Conservation (phyloP, 768 basidiomycete genomes). For the Daedaleopsis nitida region DNA sequence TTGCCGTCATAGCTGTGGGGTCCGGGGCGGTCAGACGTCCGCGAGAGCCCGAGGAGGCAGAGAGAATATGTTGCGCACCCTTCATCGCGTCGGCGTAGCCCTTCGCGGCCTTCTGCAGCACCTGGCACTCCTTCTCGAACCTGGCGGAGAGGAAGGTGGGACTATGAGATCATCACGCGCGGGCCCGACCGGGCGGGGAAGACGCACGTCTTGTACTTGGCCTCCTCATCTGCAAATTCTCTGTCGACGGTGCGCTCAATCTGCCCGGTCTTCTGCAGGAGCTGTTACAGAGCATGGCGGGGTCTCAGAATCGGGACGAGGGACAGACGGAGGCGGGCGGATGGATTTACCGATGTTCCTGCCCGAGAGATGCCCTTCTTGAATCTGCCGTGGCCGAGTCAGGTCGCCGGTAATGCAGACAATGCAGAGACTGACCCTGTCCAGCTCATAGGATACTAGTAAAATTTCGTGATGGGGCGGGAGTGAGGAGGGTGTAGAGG, state of each 20-base stretch:
- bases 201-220: conserved; percentile 84
- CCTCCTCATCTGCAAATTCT: conserved; percentile 91
- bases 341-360: conserved; percentile 14
- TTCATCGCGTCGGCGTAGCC: conserved; percentile 93
- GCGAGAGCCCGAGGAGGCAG: too few species aligned
- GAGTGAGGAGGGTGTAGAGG: neutral
- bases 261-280: conserved; percentile 98
- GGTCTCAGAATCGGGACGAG: neutral
- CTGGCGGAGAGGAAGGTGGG: conserved; percentile 40
- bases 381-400: conserved; percentile 3
- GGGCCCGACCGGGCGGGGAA: conserved; percentile 2
- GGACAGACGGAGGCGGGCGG: neutral
- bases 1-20: conserved; percentile 82
- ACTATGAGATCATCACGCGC: neutral
- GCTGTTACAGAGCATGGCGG: conserved; percentile 42
- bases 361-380: conserved; percentile 22
- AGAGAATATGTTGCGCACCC: conserved; percentile 48
- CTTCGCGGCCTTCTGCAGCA: conserved; percentile 94
- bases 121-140: conserved; percentile 94
- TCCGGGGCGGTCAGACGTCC: neutral
- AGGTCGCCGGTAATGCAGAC: neutral
- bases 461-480: neutral
- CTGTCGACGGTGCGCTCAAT: conserved; percentile 94
- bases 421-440: conserved; percentile 8
- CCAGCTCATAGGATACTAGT: conserved; percentile 16